Evolutionary conservation across 2,329 filamentous ascomycete genomes (phyloP), one percentile per base, ranked within the genome.

Genomic region (Pseudogymnoascus sp.): DNA sequence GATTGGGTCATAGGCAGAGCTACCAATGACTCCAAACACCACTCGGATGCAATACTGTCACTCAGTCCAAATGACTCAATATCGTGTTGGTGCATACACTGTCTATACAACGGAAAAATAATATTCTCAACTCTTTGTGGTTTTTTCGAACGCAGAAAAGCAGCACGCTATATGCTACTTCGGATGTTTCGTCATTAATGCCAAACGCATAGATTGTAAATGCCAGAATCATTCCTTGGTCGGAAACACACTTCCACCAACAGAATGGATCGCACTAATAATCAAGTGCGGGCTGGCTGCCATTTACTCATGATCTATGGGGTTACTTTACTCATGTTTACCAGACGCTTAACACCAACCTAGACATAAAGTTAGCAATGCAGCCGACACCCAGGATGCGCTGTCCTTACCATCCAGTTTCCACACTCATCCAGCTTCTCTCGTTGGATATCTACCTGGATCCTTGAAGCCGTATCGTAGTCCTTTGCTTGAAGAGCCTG

Each of bases 351-450:
- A 49, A 92, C 84, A 71, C 89, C 89, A 69, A 89, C 85, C 87
- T 90, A 66, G 46, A 65, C 42, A 59, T 11, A 11, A 36, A 28
- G 71, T 85, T 78, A 85, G 80, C 21, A 61, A 62, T 28, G 60
- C 56, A 31, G 16, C 16, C 59, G 34, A 5, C 38, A 63, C 42
- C 56, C n/a, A 36, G 37, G 31, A 34, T 12, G 56, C 60, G 12
- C 5, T n/a, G 14, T 11, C 28, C 87, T 80, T 79, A 92, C 90
- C 88, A 93, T 93, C 90, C 90, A 93, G 72, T 90, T 88, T 62
- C 89, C 89, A 73, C 90, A 92, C 73, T 93, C 89, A 53, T 91
- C 88, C 1, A 84, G 88, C 78, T 88, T 89, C 74, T 91, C 87
- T 61, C 84, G 84, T 75, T 91, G 85, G 63, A 93, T 88, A 67